Evolutionary conservation across 148 eudicot genomes (phyloP).

Genomic region (Vaccinium macrocarpon): DNA sequence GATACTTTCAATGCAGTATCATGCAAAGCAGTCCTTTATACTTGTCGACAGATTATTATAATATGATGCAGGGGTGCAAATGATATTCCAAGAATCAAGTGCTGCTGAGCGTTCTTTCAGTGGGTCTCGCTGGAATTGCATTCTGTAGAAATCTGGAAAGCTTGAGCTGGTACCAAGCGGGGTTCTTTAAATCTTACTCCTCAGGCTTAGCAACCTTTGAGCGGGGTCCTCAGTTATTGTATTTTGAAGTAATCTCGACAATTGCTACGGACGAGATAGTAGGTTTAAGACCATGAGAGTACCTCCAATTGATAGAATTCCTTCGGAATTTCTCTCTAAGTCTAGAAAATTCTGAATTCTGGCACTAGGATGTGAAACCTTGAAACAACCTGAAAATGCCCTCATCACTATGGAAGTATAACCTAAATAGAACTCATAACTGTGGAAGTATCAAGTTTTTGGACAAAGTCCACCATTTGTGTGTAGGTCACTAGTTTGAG

Average conservation of each 20-base stretch:
- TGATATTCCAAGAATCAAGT: not conserved
- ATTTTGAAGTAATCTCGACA: not conserved
- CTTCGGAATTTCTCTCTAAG: no score
- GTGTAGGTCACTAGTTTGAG: not conserved
- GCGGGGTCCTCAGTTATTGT: not conserved
- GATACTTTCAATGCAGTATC: no score
- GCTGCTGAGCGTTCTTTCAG: not conserved
- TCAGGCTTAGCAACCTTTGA: not conserved
- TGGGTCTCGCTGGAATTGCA: not conserved
- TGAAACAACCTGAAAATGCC: not conserved
- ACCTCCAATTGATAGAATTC: not conserved
- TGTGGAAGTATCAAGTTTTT: not conserved
- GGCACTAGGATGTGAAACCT: not conserved
- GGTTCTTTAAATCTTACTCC: not conserved
- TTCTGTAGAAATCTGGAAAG: not conserved
- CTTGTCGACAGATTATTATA: no score
- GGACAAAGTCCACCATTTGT: not conserved
- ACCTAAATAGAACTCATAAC: not conserved
- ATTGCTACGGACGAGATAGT: not conserved
- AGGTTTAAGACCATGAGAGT: not conserved
- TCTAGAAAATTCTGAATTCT: not conserved
- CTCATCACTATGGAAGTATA: not conserved
- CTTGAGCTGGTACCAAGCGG: not conserved
- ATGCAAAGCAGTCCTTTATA: no score
- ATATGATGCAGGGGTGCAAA: no score